phyloP scores from a whole-genome alignment of 2,329 filamentous ascomycete genomes.

The Cordyceps sp. region DNA sequence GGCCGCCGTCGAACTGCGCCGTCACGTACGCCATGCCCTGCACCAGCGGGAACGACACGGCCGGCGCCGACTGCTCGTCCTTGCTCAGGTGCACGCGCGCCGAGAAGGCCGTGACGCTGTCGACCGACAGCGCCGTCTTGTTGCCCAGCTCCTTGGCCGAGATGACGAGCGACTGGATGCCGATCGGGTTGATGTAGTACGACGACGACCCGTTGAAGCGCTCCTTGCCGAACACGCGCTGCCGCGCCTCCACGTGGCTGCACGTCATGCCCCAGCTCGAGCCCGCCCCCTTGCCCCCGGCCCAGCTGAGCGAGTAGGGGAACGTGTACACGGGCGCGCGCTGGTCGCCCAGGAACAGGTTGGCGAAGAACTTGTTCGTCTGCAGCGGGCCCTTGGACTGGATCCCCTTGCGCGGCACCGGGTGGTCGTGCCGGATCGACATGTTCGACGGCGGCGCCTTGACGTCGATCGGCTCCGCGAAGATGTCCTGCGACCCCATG shows the following conservation, averaged over 20 bases:
- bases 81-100: slow-evolving; percentile 51
- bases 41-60: slow-evolving; percentile 64
- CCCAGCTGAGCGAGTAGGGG: slow-evolving; percentile 57
- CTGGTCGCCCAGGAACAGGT: slow-evolving; percentile 64
- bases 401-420: slow-evolving; percentile 37
- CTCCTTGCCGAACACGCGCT: slow-evolving; percentile 50
- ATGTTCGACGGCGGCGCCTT: slow-evolving; percentile 32
- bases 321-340: slow-evolving; percentile 54
- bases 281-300: slow-evolving; percentile 42
- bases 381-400: slow-evolving; percentile 32
- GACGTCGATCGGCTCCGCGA: slow-evolving; percentile 35
- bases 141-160: slow-evolving; percentile 58
- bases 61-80: slow-evolving; percentile 31
- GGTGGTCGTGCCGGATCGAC: slow-evolving; percentile 34
- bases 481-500: slow-evolving; percentile 30
- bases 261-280: slow-evolving; percentile 64
- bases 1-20: slow-evolving; percentile 52
- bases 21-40: slow-evolving; percentile 87
- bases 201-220: slow-evolving; percentile 37
- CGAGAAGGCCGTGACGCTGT: slow-evolving; percentile 39
- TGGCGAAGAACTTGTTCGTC: slow-evolving; percentile 72
- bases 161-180: slow-evolving; percentile 65
- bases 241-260: slow-evolving; percentile 51
- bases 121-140: slow-evolving; percentile 37
- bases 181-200: slow-evolving; percentile 70